Evolutionary conservation across 805 yeast genomes (phyloP), one percentile per base, ranked within the genome.

Genomic region (Candida krabiensis): DNA sequence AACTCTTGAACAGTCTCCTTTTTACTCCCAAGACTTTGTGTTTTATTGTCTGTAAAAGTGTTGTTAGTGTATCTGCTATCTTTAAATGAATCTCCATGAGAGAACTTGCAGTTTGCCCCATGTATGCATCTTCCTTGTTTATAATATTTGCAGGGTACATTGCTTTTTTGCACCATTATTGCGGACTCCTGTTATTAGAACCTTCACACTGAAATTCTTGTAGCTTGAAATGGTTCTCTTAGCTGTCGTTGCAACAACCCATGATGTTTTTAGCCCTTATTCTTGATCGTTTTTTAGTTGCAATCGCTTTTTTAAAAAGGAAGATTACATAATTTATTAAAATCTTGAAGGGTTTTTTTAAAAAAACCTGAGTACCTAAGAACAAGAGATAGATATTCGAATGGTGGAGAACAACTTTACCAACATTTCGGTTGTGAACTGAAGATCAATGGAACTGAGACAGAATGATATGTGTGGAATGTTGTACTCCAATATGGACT

Each of bases 391-490:
- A n/a, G n/a, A n/a, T n/a, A n/a, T n/a, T n/a, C n/a, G n/a, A n/a
- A n/a, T n/a, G n/a, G n/a, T n/a, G n/a, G n/a, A n/a, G n/a, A n/a
- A n/a, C n/a, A n/a, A n/a, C n/a, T n/a, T n/a, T n/a, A n/a, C n/a
- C n/a, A n/a, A n/a, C n/a, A n/a, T n/a, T n/a, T n/a, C n/a, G n/a
- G n/a, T n/a, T n/a, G n/a, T n/a, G n/a, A n/a, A n/a, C n/a, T n/a
- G n/a, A n/a, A n/a, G n/a, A n/a, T n/a, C n/a, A n/a, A n/a, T n/a
- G n/a, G n/a, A n/a, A n/a, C n/a, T n/a, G n/a, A n/a, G n/a, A n/a
- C n/a, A n/a, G n/a, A n/a, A 89, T 91, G 97, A 80, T 90, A 44
- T 91, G 98, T 61, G 83, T 90, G 16, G 95, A 89, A 58, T 93
- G 98, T 59, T 73, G 79, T n/a, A 64, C 71, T 27, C 77, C 82